A percentile compares a stretch with the other conserved stretches of the same genome.
Evolutionary conservation across 1,284 basidiomycete species (phyloP).

Genomic region (Ustilago hordei): DNA sequence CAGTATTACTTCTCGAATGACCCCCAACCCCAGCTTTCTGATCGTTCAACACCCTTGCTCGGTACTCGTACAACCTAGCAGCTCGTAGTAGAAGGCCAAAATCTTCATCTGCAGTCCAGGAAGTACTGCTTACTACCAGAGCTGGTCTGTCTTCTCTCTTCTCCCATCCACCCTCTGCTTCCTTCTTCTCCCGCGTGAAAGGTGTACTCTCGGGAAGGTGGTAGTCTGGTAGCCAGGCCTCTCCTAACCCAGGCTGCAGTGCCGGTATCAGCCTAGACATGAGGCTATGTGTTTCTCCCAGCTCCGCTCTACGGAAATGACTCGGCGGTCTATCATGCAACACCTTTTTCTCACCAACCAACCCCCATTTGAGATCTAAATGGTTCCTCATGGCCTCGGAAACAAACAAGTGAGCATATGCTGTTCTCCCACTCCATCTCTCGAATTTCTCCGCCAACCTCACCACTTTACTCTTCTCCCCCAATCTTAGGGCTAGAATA

Average conservation of each 20-base stretch:
- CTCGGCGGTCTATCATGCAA: slow-evolving; percentile 54
- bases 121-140: slow-evolving; percentile 89
- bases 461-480: slow-evolving; percentile 78
- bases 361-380: slow-evolving; percentile 80
- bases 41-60: slow-evolving; percentile 68
- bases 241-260: slow-evolving; percentile 26
- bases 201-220: slow-evolving; percentile 30
- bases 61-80: slow-evolving; percentile 75
- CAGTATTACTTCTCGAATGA: slow-evolving; percentile 31
- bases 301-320: slow-evolving; percentile 20
- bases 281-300: slow-evolving; percentile 46
- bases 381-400: slow-evolving; percentile 85
- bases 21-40: background rate
- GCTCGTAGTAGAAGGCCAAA: slow-evolving; percentile 78
- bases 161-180: background rate
- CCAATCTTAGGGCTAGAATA: slow-evolving; percentile 86
- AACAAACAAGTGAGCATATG: slow-evolving; percentile 93
- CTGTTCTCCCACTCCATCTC: slow-evolving; percentile 69
- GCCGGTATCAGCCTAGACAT: slow-evolving; percentile 28
- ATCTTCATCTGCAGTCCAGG: slow-evolving; percentile 98
- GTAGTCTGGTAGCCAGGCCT: slow-evolving; percentile 39
- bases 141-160: slow-evolving; percentile 76
- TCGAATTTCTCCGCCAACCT: slow-evolving; percentile 71
- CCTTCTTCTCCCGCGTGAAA: slow-evolving; percentile 30
- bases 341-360: slow-evolving; percentile 73